Conservation (phyloP, 2,329 filamentous ascomycete genomes). For the Xylaria sp. region DNA sequence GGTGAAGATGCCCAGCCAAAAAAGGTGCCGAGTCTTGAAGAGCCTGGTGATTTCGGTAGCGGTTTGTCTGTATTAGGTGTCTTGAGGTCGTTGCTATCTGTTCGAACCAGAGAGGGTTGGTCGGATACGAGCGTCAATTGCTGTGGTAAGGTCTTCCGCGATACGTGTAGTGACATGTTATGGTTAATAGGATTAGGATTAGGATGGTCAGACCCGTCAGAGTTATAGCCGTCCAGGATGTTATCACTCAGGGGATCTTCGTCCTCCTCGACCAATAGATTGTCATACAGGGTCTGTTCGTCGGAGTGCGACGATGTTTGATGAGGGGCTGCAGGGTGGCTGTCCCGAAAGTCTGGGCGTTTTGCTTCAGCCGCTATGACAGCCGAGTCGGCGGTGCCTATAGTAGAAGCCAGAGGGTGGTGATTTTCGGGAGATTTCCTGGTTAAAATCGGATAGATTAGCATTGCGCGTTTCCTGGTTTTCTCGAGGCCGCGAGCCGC, state of each 20-base stretch:
- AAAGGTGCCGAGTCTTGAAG: slow-evolving; percentile 62
- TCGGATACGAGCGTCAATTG: slow-evolving; percentile 63
- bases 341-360: slow-evolving; percentile 46
- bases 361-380: slow-evolving; percentile 46
- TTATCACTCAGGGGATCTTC: slow-evolving; percentile 51
- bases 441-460: slow-evolving; percentile 46
- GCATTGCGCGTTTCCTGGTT: slow-evolving; percentile 32
- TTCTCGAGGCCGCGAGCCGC: slow-evolving; percentile 11
- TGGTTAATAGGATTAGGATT: slow-evolving; percentile 54
- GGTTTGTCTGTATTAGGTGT: slow-evolving; percentile 64
- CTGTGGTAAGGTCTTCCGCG: slow-evolving; percentile 62
- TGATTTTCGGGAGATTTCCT: slow-evolving; percentile 44
- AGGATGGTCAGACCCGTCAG: slow-evolving; percentile 52
- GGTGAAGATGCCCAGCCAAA: slow-evolving; percentile 66
- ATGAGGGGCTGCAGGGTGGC: slow-evolving; percentile 55
- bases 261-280: slow-evolving; percentile 53
- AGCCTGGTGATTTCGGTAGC: slow-evolving; percentile 64
- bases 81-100: slow-evolving; percentile 45
- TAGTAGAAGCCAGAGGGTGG: slow-evolving; percentile 34
- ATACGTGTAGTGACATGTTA: slow-evolving; percentile 61
- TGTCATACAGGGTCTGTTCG: slow-evolving; percentile 56
- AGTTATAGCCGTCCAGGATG: slow-evolving; percentile 50
- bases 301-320: slow-evolving; percentile 60
- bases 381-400: slow-evolving; percentile 41
- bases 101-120: slow-evolving; percentile 49